phyloP scores from a whole-genome alignment of 2,329 filamentous ascomycete species.

The Fusarium denticulatum region DNA sequence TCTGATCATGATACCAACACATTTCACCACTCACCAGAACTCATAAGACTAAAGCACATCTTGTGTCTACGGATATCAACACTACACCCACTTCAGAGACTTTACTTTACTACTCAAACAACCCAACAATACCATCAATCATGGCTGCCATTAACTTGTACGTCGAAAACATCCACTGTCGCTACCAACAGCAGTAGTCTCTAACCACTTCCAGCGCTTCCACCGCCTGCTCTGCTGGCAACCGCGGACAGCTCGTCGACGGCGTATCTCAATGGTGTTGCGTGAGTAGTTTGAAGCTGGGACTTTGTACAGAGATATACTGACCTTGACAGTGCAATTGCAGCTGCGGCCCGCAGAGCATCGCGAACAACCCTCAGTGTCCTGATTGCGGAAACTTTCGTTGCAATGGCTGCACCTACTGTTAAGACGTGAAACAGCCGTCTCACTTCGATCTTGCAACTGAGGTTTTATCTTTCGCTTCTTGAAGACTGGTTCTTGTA shows the following conservation, averaged over 20 bases:
- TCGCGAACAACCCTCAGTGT: neutral
- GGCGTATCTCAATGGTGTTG: neutral
- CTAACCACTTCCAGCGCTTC: constrained; percentile 1
- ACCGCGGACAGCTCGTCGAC: constrained; percentile 1
- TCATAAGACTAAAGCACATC: neutral
- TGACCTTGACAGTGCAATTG: constrained; percentile 5
- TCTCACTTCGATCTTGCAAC: too few species aligned
- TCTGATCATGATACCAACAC: neutral
- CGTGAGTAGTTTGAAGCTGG: neutral
- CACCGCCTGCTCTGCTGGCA: neutral
- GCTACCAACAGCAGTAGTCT: neutral
- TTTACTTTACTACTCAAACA: neutral
- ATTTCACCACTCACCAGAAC: neutral
- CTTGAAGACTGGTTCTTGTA: neutral
- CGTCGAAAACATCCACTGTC: neutral
- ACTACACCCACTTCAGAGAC: too few species aligned
- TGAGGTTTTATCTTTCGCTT: neutral
- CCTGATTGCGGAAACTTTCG: constrained; percentile 8
- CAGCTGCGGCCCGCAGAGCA: neutral
- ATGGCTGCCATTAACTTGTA: constrained; percentile 14
- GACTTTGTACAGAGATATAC: too few species aligned
- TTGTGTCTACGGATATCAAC: neutral
- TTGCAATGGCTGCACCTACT: constrained; percentile 36
- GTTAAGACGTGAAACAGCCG: neutral
- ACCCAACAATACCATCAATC: neutral